phyloP scores from a whole-genome alignment of 306 rosid genomes.

The Mimosa bimucronata region DNA sequence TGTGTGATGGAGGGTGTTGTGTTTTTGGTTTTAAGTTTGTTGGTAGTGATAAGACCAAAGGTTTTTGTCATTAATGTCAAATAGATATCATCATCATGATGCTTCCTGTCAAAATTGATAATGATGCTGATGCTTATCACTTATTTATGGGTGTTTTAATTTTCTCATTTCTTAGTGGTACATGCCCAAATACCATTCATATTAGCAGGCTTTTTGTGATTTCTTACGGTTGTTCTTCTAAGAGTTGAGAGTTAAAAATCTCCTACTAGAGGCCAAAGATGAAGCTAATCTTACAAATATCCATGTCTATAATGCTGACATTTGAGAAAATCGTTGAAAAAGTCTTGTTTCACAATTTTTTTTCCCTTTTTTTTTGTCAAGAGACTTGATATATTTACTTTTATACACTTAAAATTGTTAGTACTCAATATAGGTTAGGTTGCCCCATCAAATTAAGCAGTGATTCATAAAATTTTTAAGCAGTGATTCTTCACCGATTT shows the following conservation, averaged over 20 bases:
- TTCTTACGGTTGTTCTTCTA: not conserved
- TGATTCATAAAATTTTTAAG: too few relatives aligned
- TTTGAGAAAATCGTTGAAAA: too few relatives aligned
- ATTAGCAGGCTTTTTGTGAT: not conserved
- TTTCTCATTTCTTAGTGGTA: not conserved
- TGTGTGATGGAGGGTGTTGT: not conserved
- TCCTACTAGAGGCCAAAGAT: not conserved
- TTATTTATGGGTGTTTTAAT: not conserved
- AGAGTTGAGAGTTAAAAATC: not conserved
- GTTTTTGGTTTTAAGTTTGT: not conserved
- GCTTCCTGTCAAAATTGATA: constrained; percentile 8
- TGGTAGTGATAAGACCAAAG: constrained; percentile 13
- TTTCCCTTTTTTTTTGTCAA: too few relatives aligned
- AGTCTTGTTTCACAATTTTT: too few relatives aligned
- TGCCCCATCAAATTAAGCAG: too few relatives aligned
- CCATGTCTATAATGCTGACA: not conserved
- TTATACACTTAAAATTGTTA: too few relatives aligned
- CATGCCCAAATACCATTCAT: not conserved
- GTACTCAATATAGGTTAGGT: too few relatives aligned
- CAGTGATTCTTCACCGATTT: too few relatives aligned
- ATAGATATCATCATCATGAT: not conserved
- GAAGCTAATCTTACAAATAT: not conserved
- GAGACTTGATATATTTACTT: too few relatives aligned
- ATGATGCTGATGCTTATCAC: constrained; percentile 9
- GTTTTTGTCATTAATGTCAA: constrained; percentile 28